Base-by-base conservation (phyloP, 176 grass and related monocot species). In the Otatea glauca region DNA sequence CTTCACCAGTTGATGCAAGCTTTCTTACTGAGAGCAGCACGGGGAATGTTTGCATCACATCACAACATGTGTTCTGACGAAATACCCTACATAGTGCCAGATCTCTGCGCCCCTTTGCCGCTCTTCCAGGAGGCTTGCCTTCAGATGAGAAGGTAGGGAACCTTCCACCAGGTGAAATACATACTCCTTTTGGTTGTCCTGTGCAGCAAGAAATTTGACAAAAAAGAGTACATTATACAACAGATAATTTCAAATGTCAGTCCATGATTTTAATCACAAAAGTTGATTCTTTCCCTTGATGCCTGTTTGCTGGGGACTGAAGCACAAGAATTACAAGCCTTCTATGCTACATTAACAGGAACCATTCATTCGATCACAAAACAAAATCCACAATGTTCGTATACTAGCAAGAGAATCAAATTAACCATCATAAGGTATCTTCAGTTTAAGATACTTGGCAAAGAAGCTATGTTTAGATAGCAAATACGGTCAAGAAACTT, bases 71-170 rank as follows among this genome's bases (percentile, higher is more conserved):
- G 41, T 82, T 98, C 39, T 95, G 89, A 47, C 83, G 89, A 79
- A 99, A 99, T 77, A 96, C 78, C 78, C 96, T 95, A 78, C 96
- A 99, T 16, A 96, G 75, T 47, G 91, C 87, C 59, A 99, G 83
- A 84, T 99, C 91, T 75, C 86, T 92, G 18, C 70, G 83, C 77
- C 91, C 96, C 63, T 92, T 94, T 8, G 87, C 65, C 67, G 80
- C 80, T 92, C 71, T 96, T 86, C 83, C 88, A 79, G 96, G 93
- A 80, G 65, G 84, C 54, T 91, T 93, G 63, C 96, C 96, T 83
- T 95, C 89, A 37, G 78, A 87, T 54, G 77, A 74, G 81, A 92
- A 99, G 50, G 75, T 81, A 80, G 88, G 93, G 66, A 99, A 99
- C 21, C 93, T 83, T 12, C 96, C 93, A 56, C 93, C 91, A 79